A percentile compares a stretch with the other conserved stretches of the same genome.
Conservation (phyloP, 441 rosid species). For the Euphorbia neoarborescens region DNA sequence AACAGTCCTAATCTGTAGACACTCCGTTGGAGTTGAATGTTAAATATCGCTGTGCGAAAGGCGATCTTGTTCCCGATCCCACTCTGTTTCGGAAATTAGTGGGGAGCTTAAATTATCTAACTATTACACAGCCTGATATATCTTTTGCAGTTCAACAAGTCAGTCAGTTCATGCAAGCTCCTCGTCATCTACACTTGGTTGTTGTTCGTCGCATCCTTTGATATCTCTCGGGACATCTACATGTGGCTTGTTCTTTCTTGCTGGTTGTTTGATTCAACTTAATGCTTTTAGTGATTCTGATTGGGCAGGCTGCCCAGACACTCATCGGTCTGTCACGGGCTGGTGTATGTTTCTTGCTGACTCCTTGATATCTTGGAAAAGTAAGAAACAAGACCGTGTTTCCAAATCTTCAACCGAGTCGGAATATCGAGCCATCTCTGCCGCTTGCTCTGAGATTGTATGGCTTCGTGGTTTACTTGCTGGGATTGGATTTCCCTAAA, state of each 20-base stretch:
- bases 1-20: background rate
- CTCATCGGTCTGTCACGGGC: too few relatives aligned
- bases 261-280: background rate
- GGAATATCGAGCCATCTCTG: too few relatives aligned
- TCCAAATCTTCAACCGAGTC: too few relatives aligned
- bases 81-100: background rate
- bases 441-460: too few relatives aligned
- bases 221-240: background rate
- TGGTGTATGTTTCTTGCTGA: too few relatives aligned
- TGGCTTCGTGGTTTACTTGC: too few relatives aligned
- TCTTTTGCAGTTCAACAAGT: background rate
- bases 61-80: background rate
- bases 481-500: too few relatives aligned
- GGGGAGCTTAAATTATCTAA: background rate
- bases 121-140: too few relatives aligned
- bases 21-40: background rate
- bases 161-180: background rate
- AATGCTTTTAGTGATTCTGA: background rate
- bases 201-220: background rate
- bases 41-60: background rate
- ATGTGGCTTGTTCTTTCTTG: background rate
- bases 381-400: too few relatives aligned
- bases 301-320: too few relatives aligned
- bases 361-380: too few relatives aligned
- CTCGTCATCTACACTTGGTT: background rate